Conservation (phyloP, 1,284 basidiomycete species). For the Cutaneotrichosporon spelunceum region DNA sequence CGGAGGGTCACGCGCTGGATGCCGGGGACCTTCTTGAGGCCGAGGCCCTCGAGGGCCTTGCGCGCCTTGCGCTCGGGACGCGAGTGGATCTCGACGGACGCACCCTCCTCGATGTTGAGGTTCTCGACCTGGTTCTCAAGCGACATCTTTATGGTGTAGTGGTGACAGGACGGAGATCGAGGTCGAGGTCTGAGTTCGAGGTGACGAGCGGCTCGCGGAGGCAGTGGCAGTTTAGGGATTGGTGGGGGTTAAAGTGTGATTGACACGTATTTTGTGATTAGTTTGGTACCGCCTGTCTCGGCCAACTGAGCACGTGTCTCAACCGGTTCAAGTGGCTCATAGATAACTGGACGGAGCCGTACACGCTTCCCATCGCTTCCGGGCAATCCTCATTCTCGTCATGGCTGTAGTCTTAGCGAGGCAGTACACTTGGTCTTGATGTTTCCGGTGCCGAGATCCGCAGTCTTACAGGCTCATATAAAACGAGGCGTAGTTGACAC, state of each 20-base stretch:
- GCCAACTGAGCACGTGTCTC: background rate
- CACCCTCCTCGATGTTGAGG: conserved; percentile 57
- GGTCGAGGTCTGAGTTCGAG: background rate
- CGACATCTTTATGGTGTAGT: conserved; percentile 59
- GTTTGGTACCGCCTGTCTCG: background rate
- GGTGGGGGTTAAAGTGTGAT: background rate
- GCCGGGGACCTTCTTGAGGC: conserved; percentile 83
- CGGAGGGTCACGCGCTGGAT: conserved; percentile 95
- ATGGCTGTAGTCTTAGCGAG: background rate
- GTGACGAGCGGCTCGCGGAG: background rate
- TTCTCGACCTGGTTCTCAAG: conserved; percentile 59
- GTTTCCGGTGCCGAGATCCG: background rate
- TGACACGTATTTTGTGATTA: background rate
- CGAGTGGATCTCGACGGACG: conserved; percentile 80
- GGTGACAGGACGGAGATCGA: background rate
- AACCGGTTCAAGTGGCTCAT: background rate
- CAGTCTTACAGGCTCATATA: background rate
- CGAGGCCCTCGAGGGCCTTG: conserved; percentile 68
- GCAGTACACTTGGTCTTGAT: no score
- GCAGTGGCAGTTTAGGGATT: background rate
- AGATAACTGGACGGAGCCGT: background rate
- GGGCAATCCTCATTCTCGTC: background rate
- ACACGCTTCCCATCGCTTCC: conserved; percentile 5
- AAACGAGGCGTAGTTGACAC: no score
- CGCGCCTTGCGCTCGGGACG: conserved; percentile 86